A percentile compares a stretch with the other conserved stretches of the same genome.
Conservation (phyloP, 768 basidiomycete species). For the Termitomyces sp. region DNA sequence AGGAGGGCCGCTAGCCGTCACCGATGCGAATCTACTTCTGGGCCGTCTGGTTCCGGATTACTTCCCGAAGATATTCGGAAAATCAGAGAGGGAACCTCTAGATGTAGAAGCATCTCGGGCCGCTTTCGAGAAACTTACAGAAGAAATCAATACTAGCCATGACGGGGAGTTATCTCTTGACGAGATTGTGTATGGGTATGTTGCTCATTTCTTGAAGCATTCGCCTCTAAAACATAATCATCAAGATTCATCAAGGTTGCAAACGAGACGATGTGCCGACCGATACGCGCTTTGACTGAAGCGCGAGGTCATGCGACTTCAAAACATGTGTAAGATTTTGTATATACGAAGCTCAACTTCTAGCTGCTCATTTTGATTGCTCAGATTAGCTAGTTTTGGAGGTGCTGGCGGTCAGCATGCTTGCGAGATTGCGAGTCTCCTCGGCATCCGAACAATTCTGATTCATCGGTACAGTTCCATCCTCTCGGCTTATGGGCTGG, state of each 20-base stretch:
- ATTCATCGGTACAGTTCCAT: constrained; percentile 92
- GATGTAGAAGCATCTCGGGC: constrained; percentile 65
- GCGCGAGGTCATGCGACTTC: constrained; percentile 80
- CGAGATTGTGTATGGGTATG: constrained; percentile 84
- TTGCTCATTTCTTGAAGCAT: neutral
- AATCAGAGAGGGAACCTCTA: constrained; percentile 78
- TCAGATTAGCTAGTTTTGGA: constrained; percentile 79
- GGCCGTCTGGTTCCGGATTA: constrained; percentile 86
- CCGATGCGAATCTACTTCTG: constrained; percentile 88
- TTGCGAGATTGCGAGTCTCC: constrained; percentile 81
- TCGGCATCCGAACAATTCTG: constrained; percentile 84
- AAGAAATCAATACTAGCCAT: constrained; percentile 64
- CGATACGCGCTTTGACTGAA: constrained; percentile 88
- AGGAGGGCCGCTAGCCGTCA: constrained; percentile 87
- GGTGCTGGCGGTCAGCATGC: constrained; percentile 92
- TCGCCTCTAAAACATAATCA: neutral
- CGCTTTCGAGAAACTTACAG: constrained; percentile 64
- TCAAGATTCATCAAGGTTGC: constrained; percentile 89
- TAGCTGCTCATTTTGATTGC: neutral
- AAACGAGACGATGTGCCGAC: constrained; percentile 94
- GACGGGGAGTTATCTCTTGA: constrained; percentile 62
- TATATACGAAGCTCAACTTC: neutral
- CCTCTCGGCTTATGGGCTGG: constrained; percentile 91
- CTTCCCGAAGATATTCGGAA: constrained; percentile 95
- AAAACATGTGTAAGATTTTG: constrained; percentile 50